Evolutionary conservation across 2,329 filamentous ascomycete genomes (phyloP), one percentile per base, ranked within the genome.

Genomic region (Penicillium sp.): DNA sequence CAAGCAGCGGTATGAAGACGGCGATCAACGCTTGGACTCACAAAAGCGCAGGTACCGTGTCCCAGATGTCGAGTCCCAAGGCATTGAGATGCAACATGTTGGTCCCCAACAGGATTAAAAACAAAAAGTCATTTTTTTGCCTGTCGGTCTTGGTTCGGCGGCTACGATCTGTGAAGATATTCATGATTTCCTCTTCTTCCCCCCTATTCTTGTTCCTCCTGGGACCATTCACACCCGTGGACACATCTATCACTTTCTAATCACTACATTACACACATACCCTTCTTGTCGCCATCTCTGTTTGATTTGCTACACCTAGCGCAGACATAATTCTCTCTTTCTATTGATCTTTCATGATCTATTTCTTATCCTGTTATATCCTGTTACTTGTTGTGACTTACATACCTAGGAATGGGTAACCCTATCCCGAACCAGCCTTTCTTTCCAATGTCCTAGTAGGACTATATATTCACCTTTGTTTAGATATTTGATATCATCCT

Each of bases 11-110:
- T 93, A 94, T 67, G 79, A 86, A 61, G 82, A 87, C 61, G 94
- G 94, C 7, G 94, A 97, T 73, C 90, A 96, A 76, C 85, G 94
- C 27, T 86, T 97, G 60, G 90, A 88, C 8, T 75, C 79, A 53
- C 79, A 82, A 61, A 84, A 79, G 70, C 79, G 79, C 59, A 83
- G 82, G 65, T 78, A 79, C 61, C 76, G 77, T 17, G 77, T 79
- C 27, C 79, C 78, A 52, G 70, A 82, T 64, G 68, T 76, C 43
- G 75, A 82, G 67, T 71, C 82, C 72, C 78, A 85, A 73, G 75
- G 81, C 62, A 80, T 93, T 68, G 91, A 96, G 74, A 88, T 96
- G 88, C 86, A 91, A 70, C 78, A 82, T 61, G 84, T 89, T 35
- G 61, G 66, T 53, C 62, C 67, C 48, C 62, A 63, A 44, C 60